phyloP scores from a whole-genome alignment of 805 yeast genomes.

The Komagataella mondaviorum region DNA sequence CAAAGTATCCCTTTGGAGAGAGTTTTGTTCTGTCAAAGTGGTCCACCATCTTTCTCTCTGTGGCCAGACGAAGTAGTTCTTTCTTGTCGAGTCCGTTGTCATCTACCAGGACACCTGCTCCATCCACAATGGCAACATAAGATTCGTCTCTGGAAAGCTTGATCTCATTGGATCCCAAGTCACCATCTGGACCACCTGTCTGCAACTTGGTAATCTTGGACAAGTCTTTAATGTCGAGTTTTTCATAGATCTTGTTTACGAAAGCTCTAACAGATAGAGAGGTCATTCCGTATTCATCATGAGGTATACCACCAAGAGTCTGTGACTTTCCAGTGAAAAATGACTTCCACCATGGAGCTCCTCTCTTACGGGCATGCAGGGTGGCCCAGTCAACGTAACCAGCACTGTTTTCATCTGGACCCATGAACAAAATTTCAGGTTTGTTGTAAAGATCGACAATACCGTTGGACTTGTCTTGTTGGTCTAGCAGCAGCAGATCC shows the following conservation, averaged over 20 bases:
- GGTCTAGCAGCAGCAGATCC: slow-evolving; percentile 49
- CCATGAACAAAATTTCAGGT: slow-evolving; percentile 89
- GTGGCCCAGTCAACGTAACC: slow-evolving; percentile 96
- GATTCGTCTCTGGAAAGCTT: slow-evolving; percentile 70
- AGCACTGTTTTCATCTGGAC: slow-evolving; percentile 99
- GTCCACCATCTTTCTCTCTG: slow-evolving; percentile 60
- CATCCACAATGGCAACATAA: slow-evolving; percentile 86
- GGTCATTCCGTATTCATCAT: slow-evolving; percentile 97
- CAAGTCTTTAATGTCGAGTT: slow-evolving; percentile 46
- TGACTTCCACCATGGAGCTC: slow-evolving; percentile 98
- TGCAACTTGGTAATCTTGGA: slow-evolving; percentile 64
- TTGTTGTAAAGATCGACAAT: slow-evolving; percentile 75
- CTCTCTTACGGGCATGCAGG: slow-evolving; percentile 77
- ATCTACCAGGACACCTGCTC: slow-evolving; percentile 90
- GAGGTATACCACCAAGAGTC: slow-evolving; percentile 91
- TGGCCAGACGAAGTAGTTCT: slow-evolving; percentile 72
- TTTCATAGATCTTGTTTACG: slow-evolving; percentile 78
- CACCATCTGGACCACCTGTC: slow-evolving; percentile 99
- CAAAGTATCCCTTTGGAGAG: slow-evolving; percentile 64
- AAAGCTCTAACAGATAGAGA: slow-evolving; percentile 87
- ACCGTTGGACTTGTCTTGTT: slow-evolving; percentile 52
- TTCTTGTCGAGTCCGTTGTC: slow-evolving; percentile 75
- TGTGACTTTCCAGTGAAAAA: slow-evolving; percentile 95
- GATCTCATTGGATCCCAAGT: slow-evolving; percentile 91
- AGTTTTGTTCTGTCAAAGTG: slow-evolving; percentile 55